Base-by-base conservation (phyloP, 73 alveolate species). In the Paramecium sexaurelia region DNA sequence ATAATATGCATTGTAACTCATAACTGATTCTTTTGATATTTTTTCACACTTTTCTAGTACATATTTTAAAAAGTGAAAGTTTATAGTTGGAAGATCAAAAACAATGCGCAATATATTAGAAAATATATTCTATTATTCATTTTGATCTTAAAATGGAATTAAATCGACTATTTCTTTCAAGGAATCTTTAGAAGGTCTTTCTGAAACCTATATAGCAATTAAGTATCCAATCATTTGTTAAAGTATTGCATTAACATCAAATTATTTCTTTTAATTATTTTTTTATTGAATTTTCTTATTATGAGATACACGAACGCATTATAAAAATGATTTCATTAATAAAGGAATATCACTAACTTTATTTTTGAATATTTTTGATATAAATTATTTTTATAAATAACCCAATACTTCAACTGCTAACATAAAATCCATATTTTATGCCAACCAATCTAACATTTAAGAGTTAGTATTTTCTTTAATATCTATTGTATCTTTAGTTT, bases 71-170 rank as follows among this genome's bases (percentile, higher is more conserved):
- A 78, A 78, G 24, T 78, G 73, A 13, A 78, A 78, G 19, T 78
- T 78, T 35, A 78, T 78, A 11, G 90, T 78, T 1, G 90, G 90
- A 8, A 78, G 32, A 41, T 78, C 90, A 78, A 40, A 41, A 36
- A 78, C 17, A 13, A 78, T 78, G 0, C 90, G 22, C 13, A 45
- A 24, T 7, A 43, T 40, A 78, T 78, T 78, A 8, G 90, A 36
- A 78, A 78, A 78, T 40, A 78, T 40, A 22, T 78, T 78, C 0
- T 17, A 9, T 78, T 24, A 11, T 43, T 78, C 90, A 36, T 2
- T 45, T 9, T 78, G 0, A 78, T 78, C 90, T 45, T 40, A 5
- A 26, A 78, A 78, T 41, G 90, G 90, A 19, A 40, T 8, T 24
- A 78, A 19, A 24, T 32, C 11, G 2, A 78, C 45, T 9, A 78